Conservation (phyloP, 768 basidiomycete species). For the Termitomyces sp. region DNA sequence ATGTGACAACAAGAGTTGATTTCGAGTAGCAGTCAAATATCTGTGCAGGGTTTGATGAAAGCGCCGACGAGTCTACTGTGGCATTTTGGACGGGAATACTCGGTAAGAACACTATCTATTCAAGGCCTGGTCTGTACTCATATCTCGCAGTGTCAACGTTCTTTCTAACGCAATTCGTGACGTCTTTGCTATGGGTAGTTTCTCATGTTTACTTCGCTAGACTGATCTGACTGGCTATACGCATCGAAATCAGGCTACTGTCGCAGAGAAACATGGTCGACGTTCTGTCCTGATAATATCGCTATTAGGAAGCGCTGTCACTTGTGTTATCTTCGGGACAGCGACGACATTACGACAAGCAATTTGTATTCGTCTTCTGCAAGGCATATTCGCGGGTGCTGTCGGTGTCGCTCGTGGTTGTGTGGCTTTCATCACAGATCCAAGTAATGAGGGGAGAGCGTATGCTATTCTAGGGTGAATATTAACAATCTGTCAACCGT, state of each 20-base stretch:
- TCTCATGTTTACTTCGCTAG: slow-evolving; percentile 1
- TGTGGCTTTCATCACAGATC: slow-evolving; percentile 82
- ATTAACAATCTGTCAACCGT: neutral
- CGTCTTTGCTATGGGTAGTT: slow-evolving; percentile 86
- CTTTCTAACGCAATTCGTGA: slow-evolving; percentile 95
- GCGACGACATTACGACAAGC: slow-evolving; percentile 74
- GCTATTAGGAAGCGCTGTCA: slow-evolving; percentile 78
- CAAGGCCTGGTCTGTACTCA: slow-evolving; percentile 4
- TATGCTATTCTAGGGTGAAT: slow-evolving; percentile 86
- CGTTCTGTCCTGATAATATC: slow-evolving; percentile 82
- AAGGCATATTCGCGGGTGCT: slow-evolving; percentile 90
- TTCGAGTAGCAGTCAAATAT: neutral
- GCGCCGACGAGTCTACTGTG: slow-evolving; percentile 75
- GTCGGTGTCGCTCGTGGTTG: slow-evolving; percentile 92
- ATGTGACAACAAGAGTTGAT: slow-evolving; percentile 7
- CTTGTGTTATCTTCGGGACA: slow-evolving; percentile 75
- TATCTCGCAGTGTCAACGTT: slow-evolving; percentile 62
- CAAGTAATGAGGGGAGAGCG: slow-evolving; percentile 89
- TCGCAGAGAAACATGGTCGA: slow-evolving; percentile 87
- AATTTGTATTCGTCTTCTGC: slow-evolving; percentile 78
- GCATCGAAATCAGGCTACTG: slow-evolving; percentile 62
- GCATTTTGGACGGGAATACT: slow-evolving; percentile 88
- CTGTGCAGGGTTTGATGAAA: slow-evolving; percentile 56
- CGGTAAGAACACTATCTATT: slow-evolving; percentile 36
- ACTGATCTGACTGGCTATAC: slow-evolving; percentile 11